Conservation (phyloP, 371 early-diverging fungal genomes). For the Mortierella sp. region DNA sequence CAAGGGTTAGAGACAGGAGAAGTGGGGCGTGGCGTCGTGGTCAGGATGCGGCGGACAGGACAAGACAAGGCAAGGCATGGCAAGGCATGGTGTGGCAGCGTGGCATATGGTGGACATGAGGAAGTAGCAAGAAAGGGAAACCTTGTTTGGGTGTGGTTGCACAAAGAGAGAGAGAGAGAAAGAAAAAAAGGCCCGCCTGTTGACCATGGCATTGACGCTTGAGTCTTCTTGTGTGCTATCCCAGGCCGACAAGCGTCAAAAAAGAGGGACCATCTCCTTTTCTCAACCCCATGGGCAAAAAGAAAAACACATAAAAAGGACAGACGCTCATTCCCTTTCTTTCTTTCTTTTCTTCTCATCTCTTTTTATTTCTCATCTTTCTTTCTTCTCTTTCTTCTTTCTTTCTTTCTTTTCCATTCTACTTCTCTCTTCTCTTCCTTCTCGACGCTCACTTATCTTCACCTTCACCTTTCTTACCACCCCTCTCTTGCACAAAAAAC, state of each 20-base stretch:
- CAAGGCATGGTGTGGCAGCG: too few relatives aligned
- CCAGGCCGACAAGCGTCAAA: not conserved
- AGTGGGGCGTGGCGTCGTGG: too few relatives aligned
- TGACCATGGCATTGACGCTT: too few relatives aligned
- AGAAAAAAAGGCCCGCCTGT: not conserved
- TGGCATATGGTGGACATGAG: not conserved
- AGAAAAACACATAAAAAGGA: too few relatives aligned
- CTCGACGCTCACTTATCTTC: not conserved
- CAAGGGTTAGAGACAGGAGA: too few relatives aligned
- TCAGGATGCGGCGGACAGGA: too few relatives aligned
- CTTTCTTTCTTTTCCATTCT: slow-evolving; percentile 1
- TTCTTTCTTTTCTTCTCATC: slow-evolving; percentile 8
- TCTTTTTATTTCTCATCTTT: not conserved
- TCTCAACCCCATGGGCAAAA: not conserved
- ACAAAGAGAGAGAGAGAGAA: slow-evolving; percentile 12
- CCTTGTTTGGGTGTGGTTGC: slow-evolving; percentile 27
- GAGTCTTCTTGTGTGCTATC: too few relatives aligned
- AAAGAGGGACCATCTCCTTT: not conserved
- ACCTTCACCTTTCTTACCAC: not conserved
- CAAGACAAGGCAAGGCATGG: too few relatives aligned
- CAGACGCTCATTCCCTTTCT: not conserved
- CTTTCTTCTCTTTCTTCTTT: not conserved
- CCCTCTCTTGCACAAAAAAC: not conserved
- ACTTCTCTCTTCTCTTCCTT: not conserved
- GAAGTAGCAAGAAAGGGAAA: not conserved